Evolutionary conservation across 164 flowering plant species (phyloP), one percentile per base, ranked within the genome.

Genomic region (Macadamia integrifolia): DNA sequence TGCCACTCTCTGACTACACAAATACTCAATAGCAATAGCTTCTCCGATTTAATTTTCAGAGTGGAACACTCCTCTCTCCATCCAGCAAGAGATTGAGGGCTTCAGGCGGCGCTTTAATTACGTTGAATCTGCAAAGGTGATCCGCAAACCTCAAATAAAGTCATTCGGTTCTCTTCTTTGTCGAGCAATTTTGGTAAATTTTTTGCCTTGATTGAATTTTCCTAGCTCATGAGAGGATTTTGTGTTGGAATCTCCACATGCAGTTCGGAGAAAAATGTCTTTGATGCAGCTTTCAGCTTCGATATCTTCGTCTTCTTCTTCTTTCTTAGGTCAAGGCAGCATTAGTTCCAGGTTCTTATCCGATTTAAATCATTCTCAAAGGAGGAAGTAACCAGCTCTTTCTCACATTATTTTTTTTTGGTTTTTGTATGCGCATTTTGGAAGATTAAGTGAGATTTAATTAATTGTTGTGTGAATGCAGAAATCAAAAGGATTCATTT

Each of bases 401-500:
- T 35, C 3, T 35, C 40, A 35, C 40, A 3, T 8, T 49, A 0
- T 4, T 4, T 49, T 49, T 49, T 49, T 49, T 14, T 14, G 57
- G 1, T 53, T 14, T 11, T 11, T 53, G 11, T 53, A 1, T 4
- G 15, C 2, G 13, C 18, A 14, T 53, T 17, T 50, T 14, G 14
- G 17, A 17, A 53, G 15, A 14, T 53, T 52, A 17, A 1, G 18
- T 14, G 57, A 14, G 6, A 13, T 53, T 13, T 12, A 53, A 13
- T 11, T 14, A 4, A 1, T 14, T 53, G 57, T 52, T 66, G 44
- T 48, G 67, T 64, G 15, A 15, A 8, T 75, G 69, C 78, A 85
- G 91, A 68, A 62, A 65, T 42, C 63, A 43, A 15, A 77, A 59
- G 63, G 83, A 75, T 52, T 74, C 83, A 0, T 17, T 80, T 42